Evolutionary conservation across 2,329 filamentous ascomycete species (phyloP).

Genomic region (Neofusicoccum umdonicola): DNA sequence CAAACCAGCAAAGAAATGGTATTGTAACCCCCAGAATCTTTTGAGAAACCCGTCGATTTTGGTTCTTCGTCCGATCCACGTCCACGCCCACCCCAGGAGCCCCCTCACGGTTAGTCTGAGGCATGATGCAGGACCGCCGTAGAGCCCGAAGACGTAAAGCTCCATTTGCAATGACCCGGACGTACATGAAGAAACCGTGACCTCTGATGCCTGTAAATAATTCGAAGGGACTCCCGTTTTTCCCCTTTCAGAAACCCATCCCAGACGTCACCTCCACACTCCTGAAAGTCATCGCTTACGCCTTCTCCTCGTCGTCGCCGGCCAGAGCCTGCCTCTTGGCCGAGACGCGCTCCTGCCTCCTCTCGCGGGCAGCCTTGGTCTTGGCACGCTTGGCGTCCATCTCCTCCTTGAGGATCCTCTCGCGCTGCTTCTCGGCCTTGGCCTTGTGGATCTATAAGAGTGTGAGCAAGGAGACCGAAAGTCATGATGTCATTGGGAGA

Average conservation of each 20-base stretch:
- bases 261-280: conserved; percentile 38
- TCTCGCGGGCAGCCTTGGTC: conserved; percentile 99
- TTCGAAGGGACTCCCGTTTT: conserved; percentile 31
- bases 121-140: conserved; percentile 7
- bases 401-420: conserved; percentile 95
- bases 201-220: conserved; percentile 39
- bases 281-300: conserved; percentile 23
- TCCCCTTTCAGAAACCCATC: conserved; percentile 41
- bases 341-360: conserved; percentile 86
- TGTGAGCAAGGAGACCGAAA: conserved; percentile 30
- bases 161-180: conserved; percentile 37
- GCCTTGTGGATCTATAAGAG: conserved; percentile 89
- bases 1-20: conserved; percentile 12
- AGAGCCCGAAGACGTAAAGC: conserved; percentile 16
- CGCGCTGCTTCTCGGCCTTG: conserved; percentile 98
- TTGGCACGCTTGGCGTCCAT: conserved; percentile 99
- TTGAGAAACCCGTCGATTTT: conserved; percentile 12
- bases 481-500: conserved; percentile 35
- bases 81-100: conserved; percentile 3
- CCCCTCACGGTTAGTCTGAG: conserved; percentile 7
- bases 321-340: conserved; percentile 87
- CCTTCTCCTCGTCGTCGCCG: conserved; percentile 61
- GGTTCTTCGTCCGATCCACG: background rate
- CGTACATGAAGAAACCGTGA: conserved; percentile 44
- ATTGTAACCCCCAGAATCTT: conserved; percentile 3